phyloP scores from a whole-genome alignment of 2,329 filamentous ascomycete species.

The Knufia fluminis region DNA sequence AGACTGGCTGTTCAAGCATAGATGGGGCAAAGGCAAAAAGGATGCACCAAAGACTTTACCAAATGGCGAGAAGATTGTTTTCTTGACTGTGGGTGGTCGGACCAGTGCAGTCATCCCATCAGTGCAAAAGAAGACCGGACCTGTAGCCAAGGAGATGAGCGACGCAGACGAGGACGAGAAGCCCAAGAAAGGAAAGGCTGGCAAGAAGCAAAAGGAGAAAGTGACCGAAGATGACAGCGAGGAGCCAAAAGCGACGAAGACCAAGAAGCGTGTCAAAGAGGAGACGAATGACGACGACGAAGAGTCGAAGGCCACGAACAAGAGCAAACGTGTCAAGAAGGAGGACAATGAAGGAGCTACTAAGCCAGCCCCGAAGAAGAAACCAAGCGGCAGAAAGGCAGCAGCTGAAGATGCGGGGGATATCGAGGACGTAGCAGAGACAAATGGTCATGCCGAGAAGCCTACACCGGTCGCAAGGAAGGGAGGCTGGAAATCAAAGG shows the following conservation, averaged over 20 bases:
- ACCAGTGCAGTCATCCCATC: conserved; percentile 83
- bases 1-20: conserved; percentile 78
- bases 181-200: conserved; percentile 8
- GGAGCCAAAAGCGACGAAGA: not conserved
- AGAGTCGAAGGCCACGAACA: not conserved
- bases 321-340: not conserved
- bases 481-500: not conserved
- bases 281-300: conserved; percentile 7
- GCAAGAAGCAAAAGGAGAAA: conserved; percentile 16
- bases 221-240: not conserved
- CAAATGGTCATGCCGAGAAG: not conserved
- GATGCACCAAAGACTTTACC: conserved; percentile 58
- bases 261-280: conserved; percentile 5
- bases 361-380: not conserved
- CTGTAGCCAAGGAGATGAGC: conserved; percentile 45
- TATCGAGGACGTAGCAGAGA: not conserved
- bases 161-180: conserved; percentile 24
- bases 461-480: not conserved
- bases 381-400: not conserved
- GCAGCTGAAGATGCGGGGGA: not conserved
- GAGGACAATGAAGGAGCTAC: conserved; percentile 4
- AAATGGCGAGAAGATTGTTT: conserved; percentile 74
- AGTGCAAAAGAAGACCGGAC: conserved; percentile 72
- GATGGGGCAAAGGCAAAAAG: conserved; percentile 85
- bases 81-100: conserved; percentile 79